A percentile compares a stretch with the other conserved stretches of the same genome.
phyloP scores from a whole-genome alignment of 441 rosid genomes.

The Theobroma grandiflorum region DNA sequence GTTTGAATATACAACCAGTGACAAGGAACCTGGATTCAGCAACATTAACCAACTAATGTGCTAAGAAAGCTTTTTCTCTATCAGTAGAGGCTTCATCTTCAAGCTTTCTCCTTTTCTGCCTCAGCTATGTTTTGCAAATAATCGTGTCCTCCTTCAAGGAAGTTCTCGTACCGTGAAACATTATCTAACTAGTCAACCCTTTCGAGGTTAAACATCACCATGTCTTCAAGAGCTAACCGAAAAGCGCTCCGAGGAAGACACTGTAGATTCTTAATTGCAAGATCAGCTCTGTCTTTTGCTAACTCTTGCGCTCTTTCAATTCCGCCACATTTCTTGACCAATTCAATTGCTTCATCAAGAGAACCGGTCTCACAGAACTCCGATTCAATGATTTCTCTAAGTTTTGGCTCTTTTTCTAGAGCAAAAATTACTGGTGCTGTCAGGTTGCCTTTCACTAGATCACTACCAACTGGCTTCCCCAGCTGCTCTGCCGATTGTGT shows the following conservation, averaged over 20 bases:
- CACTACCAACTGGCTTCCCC: slow-evolving; percentile 91
- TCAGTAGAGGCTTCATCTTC: slow-evolving; percentile 15
- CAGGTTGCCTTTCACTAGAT: slow-evolving; percentile 84
- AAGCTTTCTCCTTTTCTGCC: background rate
- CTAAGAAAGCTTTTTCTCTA: background rate
- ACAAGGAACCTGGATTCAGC: slow-evolving; percentile 21
- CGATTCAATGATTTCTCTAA: slow-evolving; percentile 86
- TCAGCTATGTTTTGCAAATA: background rate
- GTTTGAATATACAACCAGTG: slow-evolving; percentile 33
- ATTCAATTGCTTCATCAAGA: slow-evolving; percentile 68
- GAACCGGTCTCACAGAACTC: slow-evolving; percentile 88
- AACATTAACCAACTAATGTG: background rate
- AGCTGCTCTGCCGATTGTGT: slow-evolving; percentile 91
- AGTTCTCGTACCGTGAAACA: background rate
- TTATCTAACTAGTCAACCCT: slow-evolving; percentile 60
- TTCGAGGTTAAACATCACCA: slow-evolving; percentile 88
- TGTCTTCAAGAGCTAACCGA: slow-evolving; percentile 71
- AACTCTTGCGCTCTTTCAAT: slow-evolving; percentile 73
- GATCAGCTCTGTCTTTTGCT: slow-evolving; percentile 81
- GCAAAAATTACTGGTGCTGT: slow-evolving; percentile 93
- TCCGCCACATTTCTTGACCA: slow-evolving; percentile 74
- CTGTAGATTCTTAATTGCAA: slow-evolving; percentile 68
- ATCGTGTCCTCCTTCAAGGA: background rate
- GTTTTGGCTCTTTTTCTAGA: slow-evolving; percentile 72
- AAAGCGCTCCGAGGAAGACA: slow-evolving; percentile 70